Base-by-base conservation (phyloP, 768 basidiomycete species). In the Pulveroboletus sp. region DNA sequence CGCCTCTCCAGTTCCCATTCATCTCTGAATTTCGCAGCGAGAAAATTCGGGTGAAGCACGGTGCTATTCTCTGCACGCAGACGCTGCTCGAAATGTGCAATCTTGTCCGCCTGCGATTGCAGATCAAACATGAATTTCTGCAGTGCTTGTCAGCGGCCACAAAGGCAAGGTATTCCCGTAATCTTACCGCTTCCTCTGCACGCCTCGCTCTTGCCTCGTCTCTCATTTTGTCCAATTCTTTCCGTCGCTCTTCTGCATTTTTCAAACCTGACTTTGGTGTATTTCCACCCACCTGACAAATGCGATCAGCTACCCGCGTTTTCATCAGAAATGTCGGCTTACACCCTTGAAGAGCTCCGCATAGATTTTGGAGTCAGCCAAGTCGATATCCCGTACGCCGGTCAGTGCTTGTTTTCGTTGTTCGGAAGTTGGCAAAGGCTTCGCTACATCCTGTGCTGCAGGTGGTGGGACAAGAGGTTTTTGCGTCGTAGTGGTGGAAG, bases 191-290 rank as follows among this genome's bases (percentile, higher is more conserved):
- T 55, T 86, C 84, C 35, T 71, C 66, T 17, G 68, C 67, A 10
- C 82, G 75, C 54, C 77, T 84, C 1, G 75, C 75, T 53, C 75
- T 74, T 16, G 82, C 83, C 33, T 87, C 87, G 33, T 88, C 83
- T 47, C 84, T 76, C 82, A 85, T 78, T 59, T 72, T 79, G 58
- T 82, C 75, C 57, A 89, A 58, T 49, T 90, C 84, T 55, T 76
- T 83, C 48, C 79, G 73, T 40, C 84, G 73, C 60, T 87, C 85
- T 53, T 87, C 85, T n/a, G 85, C 80, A 37, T 73, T 74, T 50
- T 66, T 79, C 48, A 74, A 57, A 19, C 75, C 75, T 24, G 77
- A 74, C 14, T 65, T 70, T 10, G 77, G 70, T 32, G 74, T 71
- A 48, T 54, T 73, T 43, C 72, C 74, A 16, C 72, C 72, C n/a